Evolutionary conservation across 352 stramenopile genomes (phyloP).

Genomic region (Phytophthora sp.): DNA sequence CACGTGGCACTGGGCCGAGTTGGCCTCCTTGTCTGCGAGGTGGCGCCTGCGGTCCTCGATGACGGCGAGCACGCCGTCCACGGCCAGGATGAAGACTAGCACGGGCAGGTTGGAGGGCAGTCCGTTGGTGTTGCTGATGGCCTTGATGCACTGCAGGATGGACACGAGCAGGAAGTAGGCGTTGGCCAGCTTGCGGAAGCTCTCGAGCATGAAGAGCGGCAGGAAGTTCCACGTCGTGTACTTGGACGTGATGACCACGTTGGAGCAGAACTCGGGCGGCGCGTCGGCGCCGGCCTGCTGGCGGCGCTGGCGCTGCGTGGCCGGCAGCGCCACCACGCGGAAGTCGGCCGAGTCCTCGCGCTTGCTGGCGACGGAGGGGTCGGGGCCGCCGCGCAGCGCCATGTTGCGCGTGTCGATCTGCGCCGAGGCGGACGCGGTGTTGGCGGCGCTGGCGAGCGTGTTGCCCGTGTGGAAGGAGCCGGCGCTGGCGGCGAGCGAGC

Average conservation of each 20-base stretch:
- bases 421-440: conserved; percentile 1
- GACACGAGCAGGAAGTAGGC: conserved; percentile 94
- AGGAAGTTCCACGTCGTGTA: conserved; percentile 92
- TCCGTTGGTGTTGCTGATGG: conserved; percentile 85
- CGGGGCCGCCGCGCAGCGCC: conserved; percentile 8
- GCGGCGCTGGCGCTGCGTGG: conserved; percentile 26
- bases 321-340: conserved; percentile 59
- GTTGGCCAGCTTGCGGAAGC: conserved; percentile 89
- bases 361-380: conserved; percentile 14
- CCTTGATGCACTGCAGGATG: conserved; percentile 76
- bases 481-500: conserved; percentile 8
- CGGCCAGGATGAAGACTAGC: conserved; percentile 88
- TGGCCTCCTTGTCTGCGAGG: conserved; percentile 81
- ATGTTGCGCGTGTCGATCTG: conserved; percentile 17
- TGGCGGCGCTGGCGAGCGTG: conserved; percentile 6
- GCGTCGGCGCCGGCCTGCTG: conserved; percentile 9
- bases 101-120: conserved; percentile 85
- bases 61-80: conserved; percentile 85
- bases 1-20: conserved; percentile 72
- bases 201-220: conserved; percentile 89
- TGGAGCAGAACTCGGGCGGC: conserved; percentile 63
- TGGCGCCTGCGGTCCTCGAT: conserved; percentile 88
- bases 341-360: conserved; percentile 44
- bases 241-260: conserved; percentile 92
- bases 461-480: conserved; percentile 17